Evolutionary conservation across 306 rosid species (phyloP).

Genomic region (Clitoria ternatea): DNA sequence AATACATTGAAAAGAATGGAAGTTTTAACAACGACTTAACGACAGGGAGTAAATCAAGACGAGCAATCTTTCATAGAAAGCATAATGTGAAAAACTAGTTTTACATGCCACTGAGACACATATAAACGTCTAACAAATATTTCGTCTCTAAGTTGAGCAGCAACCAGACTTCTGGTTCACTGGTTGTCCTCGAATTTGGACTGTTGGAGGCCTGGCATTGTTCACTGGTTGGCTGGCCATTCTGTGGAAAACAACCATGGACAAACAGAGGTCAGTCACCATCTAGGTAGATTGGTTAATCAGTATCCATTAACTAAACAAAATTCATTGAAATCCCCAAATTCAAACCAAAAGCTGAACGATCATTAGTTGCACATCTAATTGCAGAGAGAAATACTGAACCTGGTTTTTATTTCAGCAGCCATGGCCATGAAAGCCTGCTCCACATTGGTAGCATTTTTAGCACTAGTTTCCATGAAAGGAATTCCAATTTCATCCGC

Average conservation of each 20-base stretch:
- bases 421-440: conserved; percentile 92
- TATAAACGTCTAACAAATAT: conserved; percentile 37
- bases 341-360: neutral
- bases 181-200: conserved; percentile 97
- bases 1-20: conserved; percentile 90
- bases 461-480: conserved; percentile 85
- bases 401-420: conserved; percentile 75
- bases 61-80: conserved; percentile 50
- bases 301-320: neutral
- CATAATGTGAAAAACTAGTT: conserved; percentile 47
- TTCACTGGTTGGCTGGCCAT: conserved; percentile 98
- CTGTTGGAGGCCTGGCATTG: conserved; percentile 92
- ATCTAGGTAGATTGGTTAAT: neutral
- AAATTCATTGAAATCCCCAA: neutral
- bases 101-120: conserved; percentile 49
- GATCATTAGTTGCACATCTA: neutral
- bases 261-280: neutral
- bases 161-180: conserved; percentile 96
- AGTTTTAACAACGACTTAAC: conserved; percentile 57
- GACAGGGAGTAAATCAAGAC: conserved; percentile 35
- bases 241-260: conserved; percentile 39
- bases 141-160: conserved; percentile 76
- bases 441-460: conserved; percentile 64
- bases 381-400: conserved; percentile 8
- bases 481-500: conserved; percentile 84